These are phyloP conservation scores for Tetrahymena elliotti DNA, from an alignment of 73 alveolate species.

Conservation along the genomic window DNA sequence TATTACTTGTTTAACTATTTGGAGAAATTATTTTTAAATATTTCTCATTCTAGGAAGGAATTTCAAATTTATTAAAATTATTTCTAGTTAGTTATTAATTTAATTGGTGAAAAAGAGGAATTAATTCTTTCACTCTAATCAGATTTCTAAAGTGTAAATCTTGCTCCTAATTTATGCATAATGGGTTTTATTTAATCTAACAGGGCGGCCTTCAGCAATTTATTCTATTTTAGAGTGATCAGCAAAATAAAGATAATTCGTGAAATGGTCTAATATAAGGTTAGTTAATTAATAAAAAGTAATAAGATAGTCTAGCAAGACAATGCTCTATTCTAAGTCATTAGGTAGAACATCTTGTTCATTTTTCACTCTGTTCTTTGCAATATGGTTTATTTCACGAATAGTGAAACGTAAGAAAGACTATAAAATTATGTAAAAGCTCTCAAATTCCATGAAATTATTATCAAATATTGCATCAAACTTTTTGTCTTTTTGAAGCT, in stretches of 20 bases:
- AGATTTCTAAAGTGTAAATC: slow-evolving; percentile 20
- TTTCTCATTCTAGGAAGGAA: background rate
- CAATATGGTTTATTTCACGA: slow-evolving; percentile 15
- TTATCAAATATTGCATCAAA: slow-evolving; percentile 45
- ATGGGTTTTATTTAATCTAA: slow-evolving; percentile 24
- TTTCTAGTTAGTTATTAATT: background rate
- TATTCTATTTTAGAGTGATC: slow-evolving; percentile 26
- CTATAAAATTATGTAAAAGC: slow-evolving; percentile 13
- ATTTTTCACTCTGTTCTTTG: background rate
- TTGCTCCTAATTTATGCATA: slow-evolving; percentile 26
- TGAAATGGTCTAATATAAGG: slow-evolving; percentile 13
- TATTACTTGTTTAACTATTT: too few relatives aligned
- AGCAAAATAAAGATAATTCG: slow-evolving; percentile 13
- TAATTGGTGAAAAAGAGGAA: background rate
- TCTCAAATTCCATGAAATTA: slow-evolving; percentile 32
- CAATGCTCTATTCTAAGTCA: slow-evolving; percentile 20
- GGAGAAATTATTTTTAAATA: too few relatives aligned
- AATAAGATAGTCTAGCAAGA: slow-evolving; percentile 19
- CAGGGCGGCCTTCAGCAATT: slow-evolving; percentile 44
- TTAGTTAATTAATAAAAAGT: slow-evolving; percentile 21
- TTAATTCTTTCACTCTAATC: background rate
- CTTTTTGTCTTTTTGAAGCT: slow-evolving; percentile 21
- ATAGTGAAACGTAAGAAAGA: slow-evolving; percentile 18
- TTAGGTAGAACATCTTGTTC: slow-evolving; percentile 15
- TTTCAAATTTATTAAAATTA: background rate